Conservation (phyloP, 2,329 filamentous ascomycete genomes). For the Rutstroemia sydowiana region DNA sequence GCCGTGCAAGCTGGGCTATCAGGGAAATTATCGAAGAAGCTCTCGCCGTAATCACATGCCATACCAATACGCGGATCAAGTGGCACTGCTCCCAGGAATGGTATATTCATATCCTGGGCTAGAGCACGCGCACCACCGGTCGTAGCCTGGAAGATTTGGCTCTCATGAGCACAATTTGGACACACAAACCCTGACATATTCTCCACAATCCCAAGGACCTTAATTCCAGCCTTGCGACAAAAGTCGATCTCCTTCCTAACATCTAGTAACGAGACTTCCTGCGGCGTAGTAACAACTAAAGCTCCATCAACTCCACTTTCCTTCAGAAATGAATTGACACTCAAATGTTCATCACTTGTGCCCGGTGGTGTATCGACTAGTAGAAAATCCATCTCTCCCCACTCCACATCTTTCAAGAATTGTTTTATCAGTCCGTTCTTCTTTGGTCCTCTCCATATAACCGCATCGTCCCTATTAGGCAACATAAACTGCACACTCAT, state of each 20-base stretch:
- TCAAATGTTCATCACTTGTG: constrained; percentile 91
- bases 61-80: constrained; percentile 91
- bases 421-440: constrained; percentile 98
- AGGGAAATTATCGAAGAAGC: constrained; percentile 88
- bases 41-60: constrained; percentile 96
- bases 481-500: constrained; percentile 99
- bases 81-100: constrained; percentile 83
- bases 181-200: constrained; percentile 99
- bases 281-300: constrained; percentile 87
- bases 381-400: constrained; percentile 90
- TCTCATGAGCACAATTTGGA: constrained; percentile 75
- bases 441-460: constrained; percentile 97
- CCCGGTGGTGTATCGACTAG: constrained; percentile 94
- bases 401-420: constrained; percentile 95
- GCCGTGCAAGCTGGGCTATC: constrained; percentile 86
- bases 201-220: constrained; percentile 82
- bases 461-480: constrained; percentile 83
- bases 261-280: constrained; percentile 87
- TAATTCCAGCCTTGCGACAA: constrained; percentile 88
- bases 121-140: constrained; percentile 79
- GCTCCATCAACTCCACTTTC: constrained; percentile 91
- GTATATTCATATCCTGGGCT: constrained; percentile 79
- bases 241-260: constrained; percentile 98
- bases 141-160: constrained; percentile 82
- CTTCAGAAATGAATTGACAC: constrained; percentile 84